Evolutionary conservation across 148 eudicot genomes (phyloP), one percentile per base, ranked within the genome.

Genomic region (Rhododendron mucronatum): DNA sequence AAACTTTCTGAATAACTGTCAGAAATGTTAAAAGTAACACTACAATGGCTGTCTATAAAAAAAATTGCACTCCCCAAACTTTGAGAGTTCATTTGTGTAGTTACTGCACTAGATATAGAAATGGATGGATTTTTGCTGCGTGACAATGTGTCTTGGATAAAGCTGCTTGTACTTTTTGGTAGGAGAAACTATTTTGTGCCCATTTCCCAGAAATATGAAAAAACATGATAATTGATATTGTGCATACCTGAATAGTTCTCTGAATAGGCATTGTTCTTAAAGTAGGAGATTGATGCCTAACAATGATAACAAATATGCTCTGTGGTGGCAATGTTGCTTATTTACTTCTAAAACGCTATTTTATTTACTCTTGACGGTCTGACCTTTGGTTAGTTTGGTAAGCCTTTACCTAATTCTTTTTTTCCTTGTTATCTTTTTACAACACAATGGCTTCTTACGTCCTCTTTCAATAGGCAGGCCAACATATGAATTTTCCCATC

Each of bases 401-500:
- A 57, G 71, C 28, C 28, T 44, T 44, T 28, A 23, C 39, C 51
- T 26, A 61, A 8, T 8, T 21, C 26, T 35, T 5, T 59, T 15
- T 35, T 5, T 23, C 35, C 12, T 82, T 35, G 4, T 53, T 71
- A 41, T 74, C 30, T 6, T 74, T 53, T 86, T 16, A 51, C 33
- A 37, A 74, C 21, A 78, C 50, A 73, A 81, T 81, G 50, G 82
- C 44, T 44, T 69, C 93, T 87, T 84, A 88, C 88, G 28, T 75
- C 30, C 81, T 33, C 74, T 83, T 84, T 84, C 77, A 81, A 90
- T 90, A 84, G 90, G 90, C 98, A 95, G 98, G 95, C 99, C 99
- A 48, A 97, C 98, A 37, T 90, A 85, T 88, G 99, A 94, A 88
- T 97, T 97, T 85, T 96, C 99, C 86, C 95, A 90, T 81, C 99